These are phyloP conservation scores for Physcomitrium patens DNA, from an alignment of 225 moss, liverwort and hornwort genomes.

Conservation along the genomic window DNA sequence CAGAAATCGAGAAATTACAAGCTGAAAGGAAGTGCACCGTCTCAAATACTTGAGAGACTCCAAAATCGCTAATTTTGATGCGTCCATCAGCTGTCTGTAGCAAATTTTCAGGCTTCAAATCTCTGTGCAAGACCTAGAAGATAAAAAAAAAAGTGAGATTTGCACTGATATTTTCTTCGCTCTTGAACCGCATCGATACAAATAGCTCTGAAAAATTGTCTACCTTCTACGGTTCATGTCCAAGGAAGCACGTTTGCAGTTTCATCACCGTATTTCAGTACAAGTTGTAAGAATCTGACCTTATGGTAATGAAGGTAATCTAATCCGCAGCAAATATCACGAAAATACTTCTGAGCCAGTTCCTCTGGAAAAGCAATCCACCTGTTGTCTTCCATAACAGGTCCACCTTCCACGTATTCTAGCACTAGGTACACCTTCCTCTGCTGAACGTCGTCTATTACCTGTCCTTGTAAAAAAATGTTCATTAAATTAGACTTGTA, in stretches of 20 bases:
- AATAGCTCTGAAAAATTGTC: too few relatives aligned
- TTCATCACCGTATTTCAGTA: too few relatives aligned
- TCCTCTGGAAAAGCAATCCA: slow-evolving; percentile 50
- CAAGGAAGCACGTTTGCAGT: too few relatives aligned
- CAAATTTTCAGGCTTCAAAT: slow-evolving; percentile 63
- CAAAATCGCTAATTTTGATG: slow-evolving; percentile 69
- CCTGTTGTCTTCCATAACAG: slow-evolving; percentile 43
- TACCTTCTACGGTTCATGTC: too few relatives aligned
- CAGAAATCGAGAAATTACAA: not conserved
- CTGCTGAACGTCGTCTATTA: slow-evolving; percentile 60
- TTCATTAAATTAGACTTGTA: too few relatives aligned
- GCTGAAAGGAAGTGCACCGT: slow-evolving; percentile 26
- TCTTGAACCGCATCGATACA: too few relatives aligned
- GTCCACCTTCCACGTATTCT: slow-evolving; percentile 65
- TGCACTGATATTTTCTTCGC: too few relatives aligned
- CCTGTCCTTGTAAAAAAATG: slow-evolving; percentile 28
- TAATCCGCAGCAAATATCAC: slow-evolving; percentile 63
- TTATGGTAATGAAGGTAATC: slow-evolving; percentile 69
- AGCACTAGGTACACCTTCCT: slow-evolving; percentile 56
- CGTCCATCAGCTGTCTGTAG: slow-evolving; percentile 56
- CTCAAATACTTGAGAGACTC: slow-evolving; percentile 67
- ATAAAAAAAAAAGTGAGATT: not conserved
- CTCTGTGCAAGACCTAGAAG: slow-evolving; percentile 59
- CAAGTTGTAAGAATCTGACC: slow-evolving; percentile 24
- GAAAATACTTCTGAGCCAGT: slow-evolving; percentile 48